Evolutionary conservation across 306 rosid species (phyloP).

Genomic region (Ammopiptanthus mongolicus): DNA sequence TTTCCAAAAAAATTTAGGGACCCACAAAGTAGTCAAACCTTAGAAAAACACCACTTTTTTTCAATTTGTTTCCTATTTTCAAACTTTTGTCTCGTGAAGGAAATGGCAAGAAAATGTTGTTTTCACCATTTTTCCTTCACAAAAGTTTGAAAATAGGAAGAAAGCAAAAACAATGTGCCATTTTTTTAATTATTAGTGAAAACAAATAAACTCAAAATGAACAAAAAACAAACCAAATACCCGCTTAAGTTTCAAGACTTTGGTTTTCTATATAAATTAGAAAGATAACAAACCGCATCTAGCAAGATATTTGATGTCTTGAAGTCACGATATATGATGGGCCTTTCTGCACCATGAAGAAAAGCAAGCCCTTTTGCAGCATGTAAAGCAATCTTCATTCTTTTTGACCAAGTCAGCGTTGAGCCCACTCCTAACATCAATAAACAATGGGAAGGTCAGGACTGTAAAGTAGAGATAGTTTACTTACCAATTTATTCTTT

Average conservation of each 20-base stretch:
- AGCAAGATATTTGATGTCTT: conserved; percentile 94
- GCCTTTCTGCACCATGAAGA: conserved; percentile 92
- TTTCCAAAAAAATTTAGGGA: too few species aligned
- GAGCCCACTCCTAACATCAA: conserved; percentile 76
- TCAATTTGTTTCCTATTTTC: not conserved
- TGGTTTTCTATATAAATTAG: not conserved
- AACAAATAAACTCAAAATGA: not conserved
- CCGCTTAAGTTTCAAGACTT: not conserved
- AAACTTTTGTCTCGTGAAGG: not conserved
- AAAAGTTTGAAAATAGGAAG: not conserved
- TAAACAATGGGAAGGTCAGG: conserved; percentile 21
- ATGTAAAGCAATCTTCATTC: conserved; percentile 95
- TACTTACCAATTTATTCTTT: not conserved
- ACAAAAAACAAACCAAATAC: too few species aligned
- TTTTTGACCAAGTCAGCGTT: conserved; percentile 79
- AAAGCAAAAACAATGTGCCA: not conserved
- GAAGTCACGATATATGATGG: conserved; percentile 95
- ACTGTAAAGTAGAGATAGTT: not conserved
- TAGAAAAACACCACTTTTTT: too few species aligned
- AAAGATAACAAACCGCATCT: conserved; percentile 68
- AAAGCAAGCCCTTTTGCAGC: conserved; percentile 98
- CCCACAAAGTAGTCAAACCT: too few species aligned
- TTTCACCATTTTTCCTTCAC: not conserved
- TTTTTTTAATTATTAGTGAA: too few species aligned
- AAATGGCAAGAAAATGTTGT: not conserved